These are phyloP conservation scores for Umbelopsis vinacea DNA, from an alignment of 192 early-diverging fungal genomes.

Conservation along the genomic window DNA sequence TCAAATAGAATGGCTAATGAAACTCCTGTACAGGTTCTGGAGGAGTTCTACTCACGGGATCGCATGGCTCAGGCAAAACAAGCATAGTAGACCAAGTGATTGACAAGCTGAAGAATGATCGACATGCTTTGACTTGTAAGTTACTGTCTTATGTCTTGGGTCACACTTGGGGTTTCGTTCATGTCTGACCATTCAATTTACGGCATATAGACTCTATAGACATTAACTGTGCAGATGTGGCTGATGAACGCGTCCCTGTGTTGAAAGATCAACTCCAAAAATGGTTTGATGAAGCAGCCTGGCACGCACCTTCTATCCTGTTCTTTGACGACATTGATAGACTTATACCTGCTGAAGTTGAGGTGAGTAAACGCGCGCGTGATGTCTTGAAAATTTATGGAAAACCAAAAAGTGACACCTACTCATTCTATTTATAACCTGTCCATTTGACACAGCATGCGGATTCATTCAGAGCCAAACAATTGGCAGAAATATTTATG, in stretches of 20 bases:
- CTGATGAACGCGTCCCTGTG: conserved; percentile 58
- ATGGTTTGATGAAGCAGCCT: conserved; percentile 68
- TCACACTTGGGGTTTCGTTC: too few species aligned
- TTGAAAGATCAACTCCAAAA: conserved; percentile 63
- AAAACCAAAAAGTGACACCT: background rate
- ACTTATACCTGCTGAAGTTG: conserved; percentile 73
- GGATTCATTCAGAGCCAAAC: conserved; percentile 65
- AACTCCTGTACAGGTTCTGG: conserved; percentile 36
- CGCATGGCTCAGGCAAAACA: conserved; percentile 80
- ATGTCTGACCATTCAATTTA: background rate
- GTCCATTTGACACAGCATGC: conserved; percentile 46
- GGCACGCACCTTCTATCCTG: conserved; percentile 72
- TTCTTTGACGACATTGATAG: conserved; percentile 80
- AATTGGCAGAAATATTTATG: conserved; percentile 67
- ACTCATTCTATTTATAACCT: background rate
- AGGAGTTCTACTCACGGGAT: conserved; percentile 71
- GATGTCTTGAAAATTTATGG: too few species aligned
- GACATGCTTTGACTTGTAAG: conserved; percentile 52
- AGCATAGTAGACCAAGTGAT: conserved; percentile 61
- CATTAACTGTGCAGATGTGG: conserved; percentile 61
- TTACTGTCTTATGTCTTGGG: background rate
- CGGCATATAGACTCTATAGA: conserved; percentile 48
- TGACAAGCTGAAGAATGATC: conserved; percentile 41
- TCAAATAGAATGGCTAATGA: background rate
- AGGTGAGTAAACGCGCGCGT: conserved; percentile 45